phyloP scores from a whole-genome alignment of 768 basidiomycete species.

The Neoboletus subvelutipes region DNA sequence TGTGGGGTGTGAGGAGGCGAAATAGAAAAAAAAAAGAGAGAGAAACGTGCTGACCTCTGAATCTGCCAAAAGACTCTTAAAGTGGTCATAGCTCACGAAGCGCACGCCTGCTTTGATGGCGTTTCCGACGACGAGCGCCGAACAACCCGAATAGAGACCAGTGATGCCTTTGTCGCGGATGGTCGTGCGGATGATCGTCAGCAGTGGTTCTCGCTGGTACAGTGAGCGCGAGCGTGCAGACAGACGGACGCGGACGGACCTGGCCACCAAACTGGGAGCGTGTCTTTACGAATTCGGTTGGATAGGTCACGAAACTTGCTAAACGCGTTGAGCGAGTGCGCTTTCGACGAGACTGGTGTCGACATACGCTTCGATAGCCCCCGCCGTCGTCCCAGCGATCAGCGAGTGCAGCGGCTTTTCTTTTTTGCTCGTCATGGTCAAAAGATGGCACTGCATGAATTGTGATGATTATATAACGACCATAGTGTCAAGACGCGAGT shows the following conservation, averaged over 20 bases:
- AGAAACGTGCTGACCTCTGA: slow-evolving; percentile 66
- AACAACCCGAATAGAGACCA: slow-evolving; percentile 93
- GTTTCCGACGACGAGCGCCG: slow-evolving; percentile 88
- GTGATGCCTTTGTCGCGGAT: slow-evolving; percentile 68
- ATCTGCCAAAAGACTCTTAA: slow-evolving; percentile 83
- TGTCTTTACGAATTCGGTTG: slow-evolving; percentile 92
- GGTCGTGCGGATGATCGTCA: slow-evolving; percentile 74
- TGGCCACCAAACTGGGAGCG: slow-evolving; percentile 88
- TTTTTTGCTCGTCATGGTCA: slow-evolving; percentile 50
- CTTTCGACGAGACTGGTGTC: background rate
- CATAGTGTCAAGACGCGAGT: no score
- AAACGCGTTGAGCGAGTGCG: slow-evolving; percentile 33
- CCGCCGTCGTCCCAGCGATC: slow-evolving; percentile 89
- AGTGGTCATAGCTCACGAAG: slow-evolving; percentile 92
- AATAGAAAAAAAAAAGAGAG: background rate
- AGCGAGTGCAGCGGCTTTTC: slow-evolving; percentile 87
- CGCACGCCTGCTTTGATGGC: slow-evolving; percentile 93
- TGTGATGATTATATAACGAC: background rate
- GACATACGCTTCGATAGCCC: slow-evolving; percentile 87
- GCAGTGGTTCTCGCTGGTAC: slow-evolving; percentile 60
- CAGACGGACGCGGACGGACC: slow-evolving; percentile 35
- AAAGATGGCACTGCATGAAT: background rate
- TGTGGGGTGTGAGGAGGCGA: slow-evolving; percentile 30
- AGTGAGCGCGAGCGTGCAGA: background rate
- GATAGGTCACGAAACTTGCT: slow-evolving; percentile 79